Conservation (phyloP, 2,329 filamentous ascomycete genomes). For the Talaromyces verruculosus region DNA sequence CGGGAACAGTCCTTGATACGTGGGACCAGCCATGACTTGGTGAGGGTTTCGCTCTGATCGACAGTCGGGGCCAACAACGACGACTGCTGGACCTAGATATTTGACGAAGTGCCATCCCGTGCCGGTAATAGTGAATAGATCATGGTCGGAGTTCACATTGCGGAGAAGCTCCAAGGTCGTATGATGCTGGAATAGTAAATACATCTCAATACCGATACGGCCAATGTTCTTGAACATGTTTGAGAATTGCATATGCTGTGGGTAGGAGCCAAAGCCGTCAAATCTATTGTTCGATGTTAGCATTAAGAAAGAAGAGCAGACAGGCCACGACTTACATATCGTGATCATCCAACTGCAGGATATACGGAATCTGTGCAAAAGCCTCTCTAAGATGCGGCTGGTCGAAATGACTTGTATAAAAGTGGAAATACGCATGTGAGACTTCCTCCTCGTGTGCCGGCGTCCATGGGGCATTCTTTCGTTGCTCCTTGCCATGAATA, state of each 20-base stretch:
- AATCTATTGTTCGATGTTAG: conserved; percentile 59
- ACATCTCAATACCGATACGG: conserved; percentile 94
- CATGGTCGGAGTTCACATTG: conserved; percentile 80
- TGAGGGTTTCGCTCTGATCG: conserved; percentile 86
- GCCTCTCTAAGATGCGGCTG: conserved; percentile 92
- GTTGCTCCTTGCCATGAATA: conserved; percentile 87
- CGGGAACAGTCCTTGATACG: conserved; percentile 95
- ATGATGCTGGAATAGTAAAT: conserved; percentile 96
- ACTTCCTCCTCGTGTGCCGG: conserved; percentile 94
- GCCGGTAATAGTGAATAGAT: conserved; percentile 96
- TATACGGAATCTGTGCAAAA: conserved; percentile 94
- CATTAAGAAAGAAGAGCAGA: not conserved
- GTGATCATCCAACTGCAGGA: conserved; percentile 92
- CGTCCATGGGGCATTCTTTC: conserved; percentile 88
- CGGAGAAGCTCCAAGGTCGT: conserved; percentile 91
- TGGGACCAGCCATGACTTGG: conserved; percentile 92
- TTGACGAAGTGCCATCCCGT: conserved; percentile 99
- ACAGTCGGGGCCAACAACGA: conserved; percentile 85
- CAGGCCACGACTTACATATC: conserved; percentile 73
- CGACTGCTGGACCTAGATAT: conserved; percentile 86
- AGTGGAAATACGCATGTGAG: conserved; percentile 95
- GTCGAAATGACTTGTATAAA: conserved; percentile 97
- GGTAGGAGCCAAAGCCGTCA: conserved; percentile 95
- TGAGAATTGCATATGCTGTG: conserved; percentile 96
- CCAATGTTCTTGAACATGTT: conserved; percentile 99